Evolutionary conservation across 2,329 filamentous ascomycete genomes (phyloP).

Genomic region (Elsinoe fawcettii): DNA sequence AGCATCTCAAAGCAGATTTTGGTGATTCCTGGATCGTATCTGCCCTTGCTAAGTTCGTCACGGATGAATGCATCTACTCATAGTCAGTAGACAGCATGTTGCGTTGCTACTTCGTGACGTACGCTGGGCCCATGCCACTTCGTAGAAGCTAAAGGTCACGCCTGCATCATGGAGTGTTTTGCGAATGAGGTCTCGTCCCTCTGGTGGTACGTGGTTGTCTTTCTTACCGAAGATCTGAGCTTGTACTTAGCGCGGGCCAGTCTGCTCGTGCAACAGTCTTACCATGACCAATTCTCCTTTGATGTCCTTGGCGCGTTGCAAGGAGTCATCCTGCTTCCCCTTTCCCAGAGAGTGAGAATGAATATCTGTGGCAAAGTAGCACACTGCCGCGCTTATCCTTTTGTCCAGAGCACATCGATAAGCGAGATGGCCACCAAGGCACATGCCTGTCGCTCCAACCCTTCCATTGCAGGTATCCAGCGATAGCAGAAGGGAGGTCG

Average conservation of each 20-base stretch:
- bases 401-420: conserved; percentile 65
- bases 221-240: conserved; percentile 73
- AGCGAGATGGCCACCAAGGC: conserved; percentile 82
- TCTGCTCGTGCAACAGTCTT: conserved; percentile 18
- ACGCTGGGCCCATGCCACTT: conserved; percentile 87
- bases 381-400: conserved; percentile 67
- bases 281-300: conserved; percentile 71
- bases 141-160: conserved; percentile 71
- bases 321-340: conserved; percentile 54
- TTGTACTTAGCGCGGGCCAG: background rate
- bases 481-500: conserved; percentile 34
- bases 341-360: conserved; percentile 70
- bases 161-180: conserved; percentile 70
- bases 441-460: conserved; percentile 81
- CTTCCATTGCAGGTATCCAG: conserved; percentile 58
- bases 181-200: conserved; percentile 75
- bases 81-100: background rate
- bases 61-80: conserved; percentile 73
- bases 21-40: conserved; percentile 79
- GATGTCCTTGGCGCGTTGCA: conserved; percentile 57
- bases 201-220: conserved; percentile 81
- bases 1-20: conserved; percentile 89
- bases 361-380: conserved; percentile 90
- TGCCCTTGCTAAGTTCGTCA: conserved; percentile 86
- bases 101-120: conserved; percentile 22